Conservation (phyloP, 495 filamentous ascomycete genomes). For the Corynascus novoguineensis region DNA sequence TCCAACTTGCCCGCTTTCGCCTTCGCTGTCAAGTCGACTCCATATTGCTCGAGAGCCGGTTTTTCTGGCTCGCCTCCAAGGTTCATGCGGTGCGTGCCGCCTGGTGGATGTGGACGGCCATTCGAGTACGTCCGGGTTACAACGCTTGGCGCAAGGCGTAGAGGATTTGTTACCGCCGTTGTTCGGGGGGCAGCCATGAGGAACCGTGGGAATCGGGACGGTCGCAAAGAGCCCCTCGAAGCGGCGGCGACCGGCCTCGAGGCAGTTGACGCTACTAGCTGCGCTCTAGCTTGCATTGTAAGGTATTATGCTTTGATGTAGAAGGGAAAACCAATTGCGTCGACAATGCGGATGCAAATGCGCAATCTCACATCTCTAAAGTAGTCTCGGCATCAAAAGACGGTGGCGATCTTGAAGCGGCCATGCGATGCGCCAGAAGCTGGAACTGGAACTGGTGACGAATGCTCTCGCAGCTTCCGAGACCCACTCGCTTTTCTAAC, state of each 20-base stretch:
- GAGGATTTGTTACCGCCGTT: conserved; percentile 7
- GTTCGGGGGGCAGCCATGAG: conserved; percentile 17
- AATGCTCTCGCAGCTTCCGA: conserved; percentile 31
- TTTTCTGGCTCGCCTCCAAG: conserved; percentile 75
- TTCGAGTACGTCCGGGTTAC: conserved; percentile 60
- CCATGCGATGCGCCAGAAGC: not conserved
- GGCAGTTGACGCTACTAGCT: conserved; percentile 31
- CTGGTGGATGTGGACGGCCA: conserved; percentile 78
- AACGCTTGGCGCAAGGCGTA: conserved; percentile 26
- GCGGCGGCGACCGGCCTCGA: conserved; percentile 33
- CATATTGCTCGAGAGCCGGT: conserved; percentile 81
- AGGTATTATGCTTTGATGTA: not conserved
- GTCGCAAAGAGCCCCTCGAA: conserved; percentile 27
- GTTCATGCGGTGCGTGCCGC: conserved; percentile 91
- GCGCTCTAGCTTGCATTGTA: conserved; percentile 38
- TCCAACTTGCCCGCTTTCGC: conserved; percentile 89
- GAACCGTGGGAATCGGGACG: conserved; percentile 24
- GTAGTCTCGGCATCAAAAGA: not conserved
- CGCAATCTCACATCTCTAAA: not conserved
- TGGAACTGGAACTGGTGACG: conserved; percentile 16
- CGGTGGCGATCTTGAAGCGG: conserved; percentile 8
- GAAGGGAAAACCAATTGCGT: not conserved
- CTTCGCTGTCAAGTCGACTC: conserved; percentile 80
- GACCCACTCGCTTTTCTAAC: conserved; percentile 16
- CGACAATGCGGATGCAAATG: not conserved